These are phyloP conservation scores for Annona cherimola DNA, from an alignment of 164 flowering plant genomes.

Conservation along the genomic window DNA sequence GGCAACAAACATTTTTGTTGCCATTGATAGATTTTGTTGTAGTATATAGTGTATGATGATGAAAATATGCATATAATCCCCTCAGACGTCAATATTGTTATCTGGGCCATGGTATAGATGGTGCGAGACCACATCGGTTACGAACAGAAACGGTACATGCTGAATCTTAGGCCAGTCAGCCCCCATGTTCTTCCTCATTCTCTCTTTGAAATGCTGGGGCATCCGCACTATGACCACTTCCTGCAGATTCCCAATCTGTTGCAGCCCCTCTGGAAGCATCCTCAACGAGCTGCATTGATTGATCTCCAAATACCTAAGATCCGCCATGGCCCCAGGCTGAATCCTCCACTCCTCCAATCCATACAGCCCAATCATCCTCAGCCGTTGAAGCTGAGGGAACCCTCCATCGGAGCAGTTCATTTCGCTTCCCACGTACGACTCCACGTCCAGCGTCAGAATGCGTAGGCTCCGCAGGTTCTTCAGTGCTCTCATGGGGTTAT, in stretches of 20 bases:
- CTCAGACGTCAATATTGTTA: no score
- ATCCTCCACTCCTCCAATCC: constrained; percentile 3
- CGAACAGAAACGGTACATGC: not conserved
- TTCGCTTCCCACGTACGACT: constrained; percentile 12
- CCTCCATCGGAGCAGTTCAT: not conserved
- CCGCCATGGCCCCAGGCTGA: not conserved
- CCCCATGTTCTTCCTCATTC: not conserved
- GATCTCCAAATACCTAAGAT: not conserved
- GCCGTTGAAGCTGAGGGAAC: not conserved
- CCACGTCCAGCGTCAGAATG: not conserved
- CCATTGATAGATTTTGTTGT: no score
- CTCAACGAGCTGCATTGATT: constrained; percentile 11
- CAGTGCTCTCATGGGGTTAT: not conserved
- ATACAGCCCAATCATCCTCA: not conserved
- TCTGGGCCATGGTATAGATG: no score
- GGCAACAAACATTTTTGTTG: no score
- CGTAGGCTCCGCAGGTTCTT: not conserved
- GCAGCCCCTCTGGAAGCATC: constrained; percentile 29
- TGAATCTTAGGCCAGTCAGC: not conserved
- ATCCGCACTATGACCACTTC: not conserved
- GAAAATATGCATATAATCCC: no score
- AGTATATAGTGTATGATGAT: no score
- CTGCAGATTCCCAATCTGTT: constrained; percentile 14
- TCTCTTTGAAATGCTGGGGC: not conserved
- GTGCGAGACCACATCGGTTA: no score